Percentiles rank a stretch among this genome's conserved stretches.
phyloP scores from a whole-genome alignment of 2,329 filamentous ascomycete species.

The Colletotrichum musicola region DNA sequence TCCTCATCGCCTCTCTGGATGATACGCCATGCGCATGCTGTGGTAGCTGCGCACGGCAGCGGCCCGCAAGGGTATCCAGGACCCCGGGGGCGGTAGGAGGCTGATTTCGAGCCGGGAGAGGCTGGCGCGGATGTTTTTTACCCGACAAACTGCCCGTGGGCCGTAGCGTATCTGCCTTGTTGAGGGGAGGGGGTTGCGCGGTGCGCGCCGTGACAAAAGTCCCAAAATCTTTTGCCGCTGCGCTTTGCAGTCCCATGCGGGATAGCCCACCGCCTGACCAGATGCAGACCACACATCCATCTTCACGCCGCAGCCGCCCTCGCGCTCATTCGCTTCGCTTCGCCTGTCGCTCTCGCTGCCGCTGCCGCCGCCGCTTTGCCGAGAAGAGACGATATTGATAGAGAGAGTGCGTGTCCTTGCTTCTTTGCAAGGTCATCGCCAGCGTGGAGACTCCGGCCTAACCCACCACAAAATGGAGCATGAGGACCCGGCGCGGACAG shows the following conservation, averaged over 20 bases:
- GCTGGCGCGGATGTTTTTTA: conserved; percentile 4
- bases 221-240: conserved; percentile 11
- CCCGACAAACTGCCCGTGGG: neutral
- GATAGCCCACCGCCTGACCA: too few relatives aligned
- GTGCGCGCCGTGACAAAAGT: conserved; percentile 5
- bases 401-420: too few relatives aligned
- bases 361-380: neutral
- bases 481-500: too few relatives aligned
- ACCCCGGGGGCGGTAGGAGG: neutral
- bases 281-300: conserved; percentile 1
- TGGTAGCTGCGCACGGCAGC: neutral
- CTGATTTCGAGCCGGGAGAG: neutral
- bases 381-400: neutral
- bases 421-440: neutral
- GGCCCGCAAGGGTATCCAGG: neutral
- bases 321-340: neutral
- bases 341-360: neutral
- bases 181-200: too few relatives aligned
- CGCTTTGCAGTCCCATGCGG: too few relatives aligned
- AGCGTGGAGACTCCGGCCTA: conserved; percentile 3
- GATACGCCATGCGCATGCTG: too few relatives aligned
- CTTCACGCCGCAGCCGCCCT: conserved; percentile 7
- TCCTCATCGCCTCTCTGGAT: neutral
- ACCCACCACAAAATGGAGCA: conserved; percentile 2
- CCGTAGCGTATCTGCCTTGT: neutral